Base-by-base conservation (phyloP, 2,329 filamentous ascomycete species). In the Sclerotiophoma versabilis region DNA sequence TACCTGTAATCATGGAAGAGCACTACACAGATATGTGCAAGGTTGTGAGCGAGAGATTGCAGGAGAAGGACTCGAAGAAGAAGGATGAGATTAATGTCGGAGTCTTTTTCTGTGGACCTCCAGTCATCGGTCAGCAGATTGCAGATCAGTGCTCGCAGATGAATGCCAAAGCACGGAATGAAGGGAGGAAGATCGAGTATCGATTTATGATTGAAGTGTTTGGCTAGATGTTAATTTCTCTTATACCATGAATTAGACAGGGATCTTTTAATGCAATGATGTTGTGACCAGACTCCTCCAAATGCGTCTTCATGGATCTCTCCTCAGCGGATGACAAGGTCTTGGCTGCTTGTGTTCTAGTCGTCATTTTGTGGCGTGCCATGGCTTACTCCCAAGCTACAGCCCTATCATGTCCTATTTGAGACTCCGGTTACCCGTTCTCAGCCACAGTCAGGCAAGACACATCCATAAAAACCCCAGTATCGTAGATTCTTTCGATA, bases 171-270 rank as follows among this genome's bases (percentile, higher is more conserved):
- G 82, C 80, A 0, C 73, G 81, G 25, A 71, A 78, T n/a, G 82
- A 84, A 58, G 80, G 78, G 14, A 79, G 77, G 42, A 80, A 78
- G 62, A 76, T 86, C 26, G 75, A 83, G 63, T 85, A 85, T 66
- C 75, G 82, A 47, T 85, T 85, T 47, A 81, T 83, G 77, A 83
- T 83, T 49, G 83, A 85, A 60, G 81, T 85, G 0, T 85, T 85
- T 72, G 80, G 78, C 3, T 81, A 41, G 26, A 29, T 23, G 11
- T 25, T 38, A 43, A 6, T 23, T 30, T 15, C 23, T 5, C 4
- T 20, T 27, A 49, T 47, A 53, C 20, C 38, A n/a, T 14, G 27
- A 30, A 17, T 17, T 25, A n/a, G 8, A 32, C 29, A 49, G 14
- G 20, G 41, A 7, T 2, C 15, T 17, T 41, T 22, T 56, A 38